Conservation (phyloP, 106 monocot species). For the Gastrodia elata region DNA sequence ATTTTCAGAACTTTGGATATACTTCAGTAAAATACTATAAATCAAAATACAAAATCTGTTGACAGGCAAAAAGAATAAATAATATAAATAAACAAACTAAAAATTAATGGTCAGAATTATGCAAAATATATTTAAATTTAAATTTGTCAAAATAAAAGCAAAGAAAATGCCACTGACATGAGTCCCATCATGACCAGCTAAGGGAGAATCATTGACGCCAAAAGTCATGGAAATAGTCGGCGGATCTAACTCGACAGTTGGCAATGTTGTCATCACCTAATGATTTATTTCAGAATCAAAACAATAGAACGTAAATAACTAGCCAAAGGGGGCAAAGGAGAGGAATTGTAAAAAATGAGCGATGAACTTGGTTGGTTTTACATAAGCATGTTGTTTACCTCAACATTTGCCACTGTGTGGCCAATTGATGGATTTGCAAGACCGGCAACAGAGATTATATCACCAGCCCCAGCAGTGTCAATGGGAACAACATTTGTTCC, state of each 20-base stretch:
- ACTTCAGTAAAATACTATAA: neutral
- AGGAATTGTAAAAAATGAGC: neutral
- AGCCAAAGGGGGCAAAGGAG: neutral
- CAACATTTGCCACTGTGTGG: conserved; percentile 81
- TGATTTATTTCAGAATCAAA: conserved; percentile 1
- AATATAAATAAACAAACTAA: neutral
- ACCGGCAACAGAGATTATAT: conserved; percentile 91
- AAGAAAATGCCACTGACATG: conserved; percentile 57
- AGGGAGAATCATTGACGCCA: conserved; percentile 96
- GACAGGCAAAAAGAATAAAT: neutral
- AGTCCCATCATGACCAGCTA: conserved; percentile 91
- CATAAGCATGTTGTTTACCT: conserved; percentile 26
- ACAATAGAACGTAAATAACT: neutral
- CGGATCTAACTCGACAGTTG: conserved; percentile 89
- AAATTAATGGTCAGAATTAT: neutral
- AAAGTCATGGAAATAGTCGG: conserved; percentile 99
- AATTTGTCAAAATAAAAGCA: neutral
- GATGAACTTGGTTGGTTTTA: neutral
- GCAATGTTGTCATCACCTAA: conserved; percentile 70
- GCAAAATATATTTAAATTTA: neutral
- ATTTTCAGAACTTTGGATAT: neutral
- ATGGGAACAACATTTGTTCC: conserved; percentile 72
- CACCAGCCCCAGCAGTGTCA: conserved; percentile 88
- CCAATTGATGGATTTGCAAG: conserved; percentile 83
- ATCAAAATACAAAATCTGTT: neutral